Evolutionary conservation across 345 rosid species (phyloP).

Genomic region (Sisymbrium altissimum): DNA sequence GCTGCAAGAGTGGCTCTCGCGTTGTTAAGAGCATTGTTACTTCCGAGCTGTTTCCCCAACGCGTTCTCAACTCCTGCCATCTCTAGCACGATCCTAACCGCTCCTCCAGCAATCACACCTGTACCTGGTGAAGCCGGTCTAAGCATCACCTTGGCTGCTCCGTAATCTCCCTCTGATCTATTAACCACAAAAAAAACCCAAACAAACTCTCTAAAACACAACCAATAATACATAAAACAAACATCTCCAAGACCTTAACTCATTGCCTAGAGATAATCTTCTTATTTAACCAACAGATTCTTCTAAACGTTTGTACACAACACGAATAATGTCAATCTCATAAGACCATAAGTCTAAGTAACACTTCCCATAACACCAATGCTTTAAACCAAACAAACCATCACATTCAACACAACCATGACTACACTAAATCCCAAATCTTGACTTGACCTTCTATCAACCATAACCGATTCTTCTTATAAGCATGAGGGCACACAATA

Average conservation of each 20-base stretch:
- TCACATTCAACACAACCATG: not conserved
- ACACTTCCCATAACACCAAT: not conserved
- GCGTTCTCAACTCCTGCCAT: slow-evolving; percentile 94
- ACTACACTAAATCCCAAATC: not conserved
- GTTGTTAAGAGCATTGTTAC: slow-evolving; percentile 84
- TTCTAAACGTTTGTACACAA: not conserved
- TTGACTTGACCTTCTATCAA: not conserved
- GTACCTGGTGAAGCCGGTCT: slow-evolving; percentile 94
- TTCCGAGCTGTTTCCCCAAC: slow-evolving; percentile 71
- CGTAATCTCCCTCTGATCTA: slow-evolving; percentile 79
- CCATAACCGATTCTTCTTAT: not conserved
- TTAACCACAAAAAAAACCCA: slow-evolving; percentile 1
- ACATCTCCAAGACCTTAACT: not conserved
- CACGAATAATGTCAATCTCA: not conserved
- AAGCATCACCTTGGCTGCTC: slow-evolving; percentile 94
- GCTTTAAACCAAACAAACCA: not conserved
- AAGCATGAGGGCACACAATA: not conserved
- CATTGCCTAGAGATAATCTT: not conserved
- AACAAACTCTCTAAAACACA: not conserved
- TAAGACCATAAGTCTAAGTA: not conserved
- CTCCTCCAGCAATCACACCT: slow-evolving; percentile 92
- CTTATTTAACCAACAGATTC: not conserved
- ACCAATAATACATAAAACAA: not conserved
- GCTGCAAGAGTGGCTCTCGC: slow-evolving; percentile 90
- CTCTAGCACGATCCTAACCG: slow-evolving; percentile 85